A percentile compares a stretch with the other conserved stretches of the same genome.
Evolutionary conservation across 306 rosid genomes (phyloP).

Genomic region (Rubus idaeus): DNA sequence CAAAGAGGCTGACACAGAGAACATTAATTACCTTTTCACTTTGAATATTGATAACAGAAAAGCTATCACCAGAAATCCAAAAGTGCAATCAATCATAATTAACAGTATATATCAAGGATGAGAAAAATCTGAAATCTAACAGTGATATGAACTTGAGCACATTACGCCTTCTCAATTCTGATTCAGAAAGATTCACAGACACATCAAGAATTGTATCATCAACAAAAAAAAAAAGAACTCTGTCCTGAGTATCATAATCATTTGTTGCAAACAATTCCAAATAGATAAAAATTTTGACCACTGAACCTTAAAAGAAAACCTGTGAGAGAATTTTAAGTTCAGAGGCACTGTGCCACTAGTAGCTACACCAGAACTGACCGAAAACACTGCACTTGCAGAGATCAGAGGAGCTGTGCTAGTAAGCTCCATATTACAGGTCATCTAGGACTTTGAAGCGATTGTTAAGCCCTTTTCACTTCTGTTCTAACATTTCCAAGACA

Average conservation of each 20-base stretch:
- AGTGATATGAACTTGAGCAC: not conserved
- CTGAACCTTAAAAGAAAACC: not conserved
- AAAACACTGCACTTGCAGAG: not conserved
- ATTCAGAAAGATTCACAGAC: not conserved
- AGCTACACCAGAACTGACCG: not conserved
- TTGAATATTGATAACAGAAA: no score
- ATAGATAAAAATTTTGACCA: not conserved
- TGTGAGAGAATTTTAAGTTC: not conserved
- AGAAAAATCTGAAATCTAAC: not conserved
- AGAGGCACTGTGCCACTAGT: not conserved
- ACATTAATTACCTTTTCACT: not conserved
- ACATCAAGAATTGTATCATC: not conserved
- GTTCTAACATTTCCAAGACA: not conserved
- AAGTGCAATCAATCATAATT: not conserved
- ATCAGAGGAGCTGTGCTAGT: not conserved
- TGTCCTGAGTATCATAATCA: not conserved
- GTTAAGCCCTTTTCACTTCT: not conserved
- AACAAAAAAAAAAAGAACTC: not conserved
- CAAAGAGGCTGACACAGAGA: not conserved
- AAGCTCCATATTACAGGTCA: not conserved
- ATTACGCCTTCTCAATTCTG: not conserved
- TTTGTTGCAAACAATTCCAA: not conserved
- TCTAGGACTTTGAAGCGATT: not conserved
- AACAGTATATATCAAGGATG: not conserved
- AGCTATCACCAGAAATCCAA: not conserved